Conservation (phyloP, 495 filamentous ascomycete species). For the Neurospora sp. region DNA sequence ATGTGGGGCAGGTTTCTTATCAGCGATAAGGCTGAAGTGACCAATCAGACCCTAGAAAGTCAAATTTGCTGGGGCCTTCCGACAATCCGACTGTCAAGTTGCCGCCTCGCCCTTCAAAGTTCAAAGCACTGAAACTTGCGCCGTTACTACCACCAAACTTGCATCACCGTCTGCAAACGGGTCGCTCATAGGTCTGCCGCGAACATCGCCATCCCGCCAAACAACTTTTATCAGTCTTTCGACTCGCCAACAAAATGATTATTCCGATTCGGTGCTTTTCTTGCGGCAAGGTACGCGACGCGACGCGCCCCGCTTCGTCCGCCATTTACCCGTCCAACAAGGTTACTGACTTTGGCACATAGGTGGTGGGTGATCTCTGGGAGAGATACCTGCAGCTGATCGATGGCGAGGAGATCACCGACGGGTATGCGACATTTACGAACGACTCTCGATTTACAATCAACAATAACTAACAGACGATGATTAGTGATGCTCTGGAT, state of each 20-base stretch:
- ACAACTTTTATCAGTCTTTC: background rate
- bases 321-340: background rate
- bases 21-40: conserved; percentile 17
- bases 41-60: conserved; percentile 10
- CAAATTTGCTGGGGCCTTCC: conserved; percentile 9
- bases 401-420: conserved; percentile 61
- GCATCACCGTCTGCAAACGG: background rate
- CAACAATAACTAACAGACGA: conserved; percentile 6
- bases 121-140: background rate
- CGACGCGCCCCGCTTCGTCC: background rate
- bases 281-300: conserved; percentile 77
- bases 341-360: background rate
- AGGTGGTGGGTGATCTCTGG: conserved; percentile 97
- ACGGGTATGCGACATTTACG: conserved; percentile 53
- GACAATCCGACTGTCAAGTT: background rate
- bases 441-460: background rate
- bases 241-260: conserved; percentile 58
- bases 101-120: background rate
- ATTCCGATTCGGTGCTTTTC: conserved; percentile 98
- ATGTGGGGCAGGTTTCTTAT: conserved; percentile 19
- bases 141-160: background rate
- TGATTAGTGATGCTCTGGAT: conserved; percentile 78
- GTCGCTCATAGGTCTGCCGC: background rate
- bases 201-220: background rate
- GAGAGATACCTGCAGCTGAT: conserved; percentile 82